Evolutionary conservation across 768 basidiomycete genomes (phyloP).

Genomic region (Suillus fuscotomentosus): DNA sequence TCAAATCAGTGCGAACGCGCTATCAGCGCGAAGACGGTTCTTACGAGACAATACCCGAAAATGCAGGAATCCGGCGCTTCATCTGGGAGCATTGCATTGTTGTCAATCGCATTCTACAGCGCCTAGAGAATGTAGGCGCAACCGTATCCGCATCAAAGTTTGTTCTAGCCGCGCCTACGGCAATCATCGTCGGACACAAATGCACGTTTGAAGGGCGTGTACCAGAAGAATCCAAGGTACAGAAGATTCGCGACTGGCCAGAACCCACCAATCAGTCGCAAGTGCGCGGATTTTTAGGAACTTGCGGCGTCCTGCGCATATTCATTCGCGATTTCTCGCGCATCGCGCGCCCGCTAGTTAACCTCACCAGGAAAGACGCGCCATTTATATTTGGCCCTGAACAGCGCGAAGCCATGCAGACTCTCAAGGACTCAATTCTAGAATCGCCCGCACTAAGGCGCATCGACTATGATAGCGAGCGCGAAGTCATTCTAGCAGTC

Average conservation of each 20-base stretch:
- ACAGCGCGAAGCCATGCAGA: no score
- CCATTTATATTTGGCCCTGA: constrained; percentile 21
- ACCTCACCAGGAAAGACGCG: constrained; percentile 24
- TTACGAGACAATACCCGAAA: constrained; percentile 35
- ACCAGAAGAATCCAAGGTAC: constrained; percentile 24
- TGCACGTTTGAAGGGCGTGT: constrained; percentile 34
- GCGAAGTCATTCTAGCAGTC: no score
- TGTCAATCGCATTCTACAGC: constrained; percentile 36
- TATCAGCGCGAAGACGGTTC: constrained; percentile 14
- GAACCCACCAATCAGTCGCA: constrained; percentile 8
- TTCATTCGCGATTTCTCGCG: constrained; percentile 29
- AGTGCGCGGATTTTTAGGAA: constrained; percentile 29
- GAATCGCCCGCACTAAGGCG: no score
- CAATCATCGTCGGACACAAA: constrained; percentile 34
- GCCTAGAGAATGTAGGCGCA: constrained; percentile 33
- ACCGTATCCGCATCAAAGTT: constrained; percentile 37
- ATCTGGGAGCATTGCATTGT: constrained; percentile 38
- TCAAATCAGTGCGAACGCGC: no score
- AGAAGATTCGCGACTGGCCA: constrained; percentile 32
- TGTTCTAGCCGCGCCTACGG: neutral
- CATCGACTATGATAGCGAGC: no score
- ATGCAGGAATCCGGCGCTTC: constrained; percentile 35
- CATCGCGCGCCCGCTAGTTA: constrained; percentile 18
- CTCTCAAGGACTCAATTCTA: no score
- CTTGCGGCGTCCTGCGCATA: constrained; percentile 19